These are phyloP conservation scores for Daucus carota DNA, from an alignment of 129 eudicot genomes.

Conservation along the genomic window DH1_v3.0 NC_030385.2:10405001-10405500, in stretches of 20 bases:
- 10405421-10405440: conserved; percentile 84
- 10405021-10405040: too few species aligned
- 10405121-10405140: too few species aligned
- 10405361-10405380: conserved; percentile 40
- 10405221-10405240: not conserved
- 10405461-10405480: conserved; percentile 79
- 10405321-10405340: not conserved
- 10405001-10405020: too few species aligned
- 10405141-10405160: too few species aligned
- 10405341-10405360: conserved; percentile 18
- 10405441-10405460: conserved; percentile 84
- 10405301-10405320: not conserved
- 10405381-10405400: conserved; percentile 78
- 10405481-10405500: conserved; percentile 85
- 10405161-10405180: too few species aligned
- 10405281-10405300: conserved; percentile 9
- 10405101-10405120: too few species aligned
- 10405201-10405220: not conserved
- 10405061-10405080: too few species aligned
- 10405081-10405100: too few species aligned
- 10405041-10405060: too few species aligned
- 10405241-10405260: conserved; percentile 1
- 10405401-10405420: conserved; percentile 99
- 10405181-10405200: not conserved
- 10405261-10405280: not conserved